phyloP scores from a whole-genome alignment of 148 eudicot genomes.

The Spergularia bocconei region DNA sequence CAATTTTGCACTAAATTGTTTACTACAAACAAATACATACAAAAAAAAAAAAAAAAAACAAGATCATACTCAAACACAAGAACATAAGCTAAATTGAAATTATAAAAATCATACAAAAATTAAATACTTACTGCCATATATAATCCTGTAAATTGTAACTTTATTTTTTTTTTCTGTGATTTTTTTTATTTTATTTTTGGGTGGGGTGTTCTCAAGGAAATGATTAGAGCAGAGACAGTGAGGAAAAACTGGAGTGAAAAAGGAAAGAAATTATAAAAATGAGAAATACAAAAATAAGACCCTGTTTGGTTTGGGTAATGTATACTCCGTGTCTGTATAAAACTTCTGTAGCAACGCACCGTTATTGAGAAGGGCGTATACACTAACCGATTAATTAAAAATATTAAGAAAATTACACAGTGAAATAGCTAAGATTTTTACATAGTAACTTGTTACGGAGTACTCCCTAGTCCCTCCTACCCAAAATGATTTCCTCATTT shows the following conservation, averaged over 20 bases:
- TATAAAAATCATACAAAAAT: neutral
- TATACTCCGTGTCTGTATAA: too few relatives aligned
- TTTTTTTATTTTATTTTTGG: neutral
- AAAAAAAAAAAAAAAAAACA: neutral
- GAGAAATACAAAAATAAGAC: neutral
- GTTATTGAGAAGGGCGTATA: too few relatives aligned
- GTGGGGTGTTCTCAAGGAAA: neutral
- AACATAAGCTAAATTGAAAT: too few relatives aligned
- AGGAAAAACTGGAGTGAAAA: neutral
- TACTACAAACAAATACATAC: neutral
- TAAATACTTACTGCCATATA: conserved; percentile 33
- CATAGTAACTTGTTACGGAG: too few relatives aligned
- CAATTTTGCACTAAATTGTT: neutral
- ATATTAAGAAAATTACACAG: too few relatives aligned
- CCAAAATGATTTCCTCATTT: too few relatives aligned
- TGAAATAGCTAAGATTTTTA: too few relatives aligned
- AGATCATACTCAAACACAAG: neutral
- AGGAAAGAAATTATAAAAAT: neutral
- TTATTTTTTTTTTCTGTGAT: neutral
- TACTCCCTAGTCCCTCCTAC: too few relatives aligned
- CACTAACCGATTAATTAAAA: too few relatives aligned
- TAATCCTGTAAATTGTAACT: conserved; percentile 8
- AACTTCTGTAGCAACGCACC: too few relatives aligned
- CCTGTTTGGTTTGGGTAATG: too few relatives aligned
- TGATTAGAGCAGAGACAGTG: neutral